Evolutionary conservation across 371 early-diverging fungal species (phyloP), one percentile per base, ranked within the genome.

Genomic region (Syncephalis plumigaleata): DNA sequence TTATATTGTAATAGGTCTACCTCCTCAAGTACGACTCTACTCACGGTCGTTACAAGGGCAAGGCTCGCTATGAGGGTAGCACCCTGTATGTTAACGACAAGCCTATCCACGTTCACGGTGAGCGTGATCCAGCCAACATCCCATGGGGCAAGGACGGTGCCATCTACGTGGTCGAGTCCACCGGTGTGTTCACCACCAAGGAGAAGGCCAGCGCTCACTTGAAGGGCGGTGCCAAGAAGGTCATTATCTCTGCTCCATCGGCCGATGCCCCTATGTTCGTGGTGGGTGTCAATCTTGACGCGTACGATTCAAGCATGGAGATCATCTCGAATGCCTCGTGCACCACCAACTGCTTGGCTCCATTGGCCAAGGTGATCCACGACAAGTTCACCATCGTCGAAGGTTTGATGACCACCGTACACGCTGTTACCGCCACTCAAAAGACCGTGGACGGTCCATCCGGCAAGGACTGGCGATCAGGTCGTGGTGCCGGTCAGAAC

Each of bases 261-360:
- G 71, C 71, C 39, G 84, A 85, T 62, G 84, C 84, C 9, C 86
- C 86, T 51, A 85, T 85, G 86, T 85, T 79, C 54, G 82, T 83
- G 48, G 70, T 70, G 58, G 89, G 91, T 67, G 98, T 99, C 71
- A 99, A 99, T 81, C 71, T 84, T 47, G 84, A 85, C 31, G 68
- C 78, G 55, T 97, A 96, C 80, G 71, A 84, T 51, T 67, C 81
- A 47, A 73, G 72, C 52, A 75, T 84, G 65, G 70, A 77, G 44
- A 76, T 98, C 58, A 76, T 99, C 53, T 91, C 94, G 55, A 99
- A 98, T 75, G 99, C 99, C 44, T 95, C 96, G 44, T 99, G 99
- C 85, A 99, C 99, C 55, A 99, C 99, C 64, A 98, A 98, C 84
- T 98, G 99, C 71, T 70, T 99, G 42, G 99, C 99, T 31, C 98